Percentiles rank a stretch among this genome's conserved stretches.
Evolutionary conservation across 1,284 basidiomycete genomes (phyloP).

Genomic region (Vanrija sp.): DNA sequence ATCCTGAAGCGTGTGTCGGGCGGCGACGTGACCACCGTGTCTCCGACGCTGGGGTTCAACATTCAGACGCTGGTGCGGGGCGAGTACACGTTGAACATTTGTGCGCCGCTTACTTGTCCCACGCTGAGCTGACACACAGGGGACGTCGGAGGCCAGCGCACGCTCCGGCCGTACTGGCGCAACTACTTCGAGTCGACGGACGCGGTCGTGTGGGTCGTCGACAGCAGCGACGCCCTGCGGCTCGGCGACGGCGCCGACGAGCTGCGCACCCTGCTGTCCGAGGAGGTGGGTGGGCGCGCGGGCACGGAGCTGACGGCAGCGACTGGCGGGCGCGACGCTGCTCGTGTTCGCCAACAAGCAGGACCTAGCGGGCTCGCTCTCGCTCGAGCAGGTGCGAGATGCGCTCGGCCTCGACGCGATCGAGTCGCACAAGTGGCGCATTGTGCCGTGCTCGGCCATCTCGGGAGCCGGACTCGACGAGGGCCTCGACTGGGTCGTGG

Average conservation of each 20-base stretch:
- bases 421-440: slow-evolving; percentile 82
- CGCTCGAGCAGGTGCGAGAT: slow-evolving; percentile 72
- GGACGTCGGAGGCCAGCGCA: slow-evolving; percentile 97
- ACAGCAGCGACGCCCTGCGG: slow-evolving; percentile 83
- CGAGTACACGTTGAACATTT: slow-evolving; percentile 91
- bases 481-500: slow-evolving; percentile 92
- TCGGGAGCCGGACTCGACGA: slow-evolving; percentile 78
- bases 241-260: slow-evolving; percentile 87
- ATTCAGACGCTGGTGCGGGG: slow-evolving; percentile 92
- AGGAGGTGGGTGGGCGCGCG: slow-evolving; percentile 68
- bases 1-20: slow-evolving; percentile 91
- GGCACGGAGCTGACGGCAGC: slow-evolving; percentile 52
- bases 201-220: slow-evolving; percentile 97
- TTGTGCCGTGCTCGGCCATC: slow-evolving; percentile 86
- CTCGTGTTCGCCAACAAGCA: slow-evolving; percentile 99
- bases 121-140: slow-evolving; percentile 58
- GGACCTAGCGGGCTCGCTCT: slow-evolving; percentile 85
- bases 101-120: slow-evolving; percentile 54
- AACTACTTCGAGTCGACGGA: slow-evolving; percentile 99
- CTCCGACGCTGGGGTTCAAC: slow-evolving; percentile 96
- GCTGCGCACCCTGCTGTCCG: slow-evolving; percentile 75
- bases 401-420: slow-evolving; percentile 71
- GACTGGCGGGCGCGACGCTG: slow-evolving; percentile 87
- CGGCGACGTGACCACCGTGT: slow-evolving; percentile 81
- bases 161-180: slow-evolving; percentile 93